A percentile compares a stretch with the other conserved stretches of the same genome.
These are phyloP conservation scores for Clausena lansium DNA, from an alignment of 345 rosid genomes.

Conservation along the genomic window DNA sequence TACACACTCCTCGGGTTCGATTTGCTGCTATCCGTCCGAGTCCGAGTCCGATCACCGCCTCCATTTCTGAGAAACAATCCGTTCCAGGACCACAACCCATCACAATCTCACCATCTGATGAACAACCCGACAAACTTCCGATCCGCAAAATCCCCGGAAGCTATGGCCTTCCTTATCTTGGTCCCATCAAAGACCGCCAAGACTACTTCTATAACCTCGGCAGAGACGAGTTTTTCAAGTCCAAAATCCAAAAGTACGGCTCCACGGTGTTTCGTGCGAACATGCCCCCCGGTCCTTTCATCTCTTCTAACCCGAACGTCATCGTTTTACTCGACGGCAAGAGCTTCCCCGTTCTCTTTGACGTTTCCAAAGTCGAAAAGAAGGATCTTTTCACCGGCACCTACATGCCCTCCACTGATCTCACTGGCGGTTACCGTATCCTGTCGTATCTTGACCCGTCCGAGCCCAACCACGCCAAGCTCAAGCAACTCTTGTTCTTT, in stretches of 20 bases:
- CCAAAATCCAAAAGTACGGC: conserved; percentile 53
- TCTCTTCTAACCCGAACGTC: conserved; percentile 59
- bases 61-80: conserved; percentile 38
- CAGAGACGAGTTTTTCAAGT: conserved; percentile 68
- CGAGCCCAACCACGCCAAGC: conserved; percentile 69
- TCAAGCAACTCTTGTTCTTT: conserved; percentile 64
- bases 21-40: conserved; percentile 13
- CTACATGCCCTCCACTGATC: conserved; percentile 75
- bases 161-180: conserved; percentile 67
- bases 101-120: conserved; percentile 9
- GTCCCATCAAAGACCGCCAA: conserved; percentile 73
- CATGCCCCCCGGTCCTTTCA: conserved; percentile 84
- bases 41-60: conserved; percentile 38
- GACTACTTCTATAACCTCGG: conserved; percentile 79
- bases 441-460: conserved; percentile 86
- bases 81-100: background rate
- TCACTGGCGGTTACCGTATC: conserved; percentile 84
- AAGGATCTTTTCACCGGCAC: conserved; percentile 85
- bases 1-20: background rate
- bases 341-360: conserved; percentile 87
- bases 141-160: conserved; percentile 65
- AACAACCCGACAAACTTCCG: conserved; percentile 38
- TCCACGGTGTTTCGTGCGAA: conserved; percentile 72
- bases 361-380: conserved; percentile 76
- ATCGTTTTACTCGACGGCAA: conserved; percentile 82